Evolutionary conservation across 768 basidiomycete species (phyloP).

Genomic region (Panellus pusillus): DNA sequence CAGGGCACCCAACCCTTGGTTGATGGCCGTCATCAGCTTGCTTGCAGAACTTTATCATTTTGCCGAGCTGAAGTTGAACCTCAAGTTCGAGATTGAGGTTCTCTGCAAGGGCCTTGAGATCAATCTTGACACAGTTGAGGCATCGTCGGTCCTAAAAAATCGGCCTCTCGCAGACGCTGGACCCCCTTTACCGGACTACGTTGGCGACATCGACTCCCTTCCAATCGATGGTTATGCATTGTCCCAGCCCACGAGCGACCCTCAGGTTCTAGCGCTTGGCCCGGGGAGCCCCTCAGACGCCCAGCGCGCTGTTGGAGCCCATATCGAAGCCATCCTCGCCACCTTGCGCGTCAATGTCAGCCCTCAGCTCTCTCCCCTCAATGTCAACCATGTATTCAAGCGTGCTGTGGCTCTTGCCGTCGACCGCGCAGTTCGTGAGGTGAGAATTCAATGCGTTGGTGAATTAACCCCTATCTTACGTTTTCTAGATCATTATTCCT

Average conservation of each 20-base stretch:
- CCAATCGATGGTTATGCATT: constrained; percentile 73
- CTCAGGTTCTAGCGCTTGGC: constrained; percentile 63
- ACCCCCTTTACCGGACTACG: constrained; percentile 75
- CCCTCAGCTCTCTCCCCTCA: constrained; percentile 70
- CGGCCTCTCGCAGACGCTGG: constrained; percentile 64
- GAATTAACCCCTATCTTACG: background rate
- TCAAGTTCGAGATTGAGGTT: constrained; percentile 98
- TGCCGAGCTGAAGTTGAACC: constrained; percentile 92
- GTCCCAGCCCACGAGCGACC: constrained; percentile 49
- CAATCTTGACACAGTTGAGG: constrained; percentile 81
- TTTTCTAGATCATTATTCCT: constrained; percentile 81
- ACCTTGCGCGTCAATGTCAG: constrained; percentile 73
- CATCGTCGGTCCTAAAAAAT: constrained; percentile 78
- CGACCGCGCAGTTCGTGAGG: constrained; percentile 93
- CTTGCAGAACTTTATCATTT: constrained; percentile 96
- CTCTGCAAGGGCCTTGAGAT: constrained; percentile 91
- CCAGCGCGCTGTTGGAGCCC: constrained; percentile 68
- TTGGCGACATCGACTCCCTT: constrained; percentile 75
- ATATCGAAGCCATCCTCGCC: constrained; percentile 79
- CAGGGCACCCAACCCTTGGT: constrained; percentile 96
- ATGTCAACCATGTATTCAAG: constrained; percentile 82
- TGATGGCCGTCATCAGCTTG: constrained; percentile 92
- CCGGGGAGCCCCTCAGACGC: constrained; percentile 60
- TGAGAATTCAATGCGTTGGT: constrained; percentile 31
- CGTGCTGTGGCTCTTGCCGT: constrained; percentile 88